Conservation (phyloP, 331 rosid species). For the Stylosanthes scabra region DNA sequence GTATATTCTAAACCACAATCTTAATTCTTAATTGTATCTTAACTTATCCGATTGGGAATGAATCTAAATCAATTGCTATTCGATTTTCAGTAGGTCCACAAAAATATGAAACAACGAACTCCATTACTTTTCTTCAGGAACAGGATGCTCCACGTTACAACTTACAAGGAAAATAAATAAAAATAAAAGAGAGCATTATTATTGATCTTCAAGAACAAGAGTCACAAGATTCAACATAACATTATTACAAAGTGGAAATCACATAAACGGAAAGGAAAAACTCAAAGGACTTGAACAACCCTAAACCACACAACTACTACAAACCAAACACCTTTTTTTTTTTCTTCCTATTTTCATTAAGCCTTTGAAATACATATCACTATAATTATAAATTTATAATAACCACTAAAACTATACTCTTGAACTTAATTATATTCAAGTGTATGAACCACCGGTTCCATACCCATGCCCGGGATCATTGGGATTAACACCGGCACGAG, state of each 20-base stretch:
- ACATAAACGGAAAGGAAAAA: not conserved
- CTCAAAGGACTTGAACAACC: not conserved
- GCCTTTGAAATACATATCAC: not conserved
- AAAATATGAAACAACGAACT: not conserved
- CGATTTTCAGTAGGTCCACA: not conserved
- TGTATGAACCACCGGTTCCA: slow-evolving; percentile 56
- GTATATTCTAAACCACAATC: no score
- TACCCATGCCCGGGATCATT: slow-evolving; percentile 39
- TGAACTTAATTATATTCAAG: slow-evolving; percentile 3
- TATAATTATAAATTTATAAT: not conserved
- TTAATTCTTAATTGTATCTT: no score
- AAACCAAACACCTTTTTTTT: not conserved
- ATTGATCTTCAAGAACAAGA: not conserved
- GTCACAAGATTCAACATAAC: not conserved
- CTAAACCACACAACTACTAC: not conserved
- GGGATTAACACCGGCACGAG: slow-evolving; percentile 42
- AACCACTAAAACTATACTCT: not conserved
- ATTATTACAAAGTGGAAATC: not conserved
- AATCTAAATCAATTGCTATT: no score
- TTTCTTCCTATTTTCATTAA: no score
- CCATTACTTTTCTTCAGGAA: not conserved
- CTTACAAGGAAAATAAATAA: not conserved
- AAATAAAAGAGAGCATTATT: not conserved
- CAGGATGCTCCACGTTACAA: not conserved
- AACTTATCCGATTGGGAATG: no score